Conservation (phyloP, 169 alveolate genomes). For the Perkinsus chesapeaki region DNA sequence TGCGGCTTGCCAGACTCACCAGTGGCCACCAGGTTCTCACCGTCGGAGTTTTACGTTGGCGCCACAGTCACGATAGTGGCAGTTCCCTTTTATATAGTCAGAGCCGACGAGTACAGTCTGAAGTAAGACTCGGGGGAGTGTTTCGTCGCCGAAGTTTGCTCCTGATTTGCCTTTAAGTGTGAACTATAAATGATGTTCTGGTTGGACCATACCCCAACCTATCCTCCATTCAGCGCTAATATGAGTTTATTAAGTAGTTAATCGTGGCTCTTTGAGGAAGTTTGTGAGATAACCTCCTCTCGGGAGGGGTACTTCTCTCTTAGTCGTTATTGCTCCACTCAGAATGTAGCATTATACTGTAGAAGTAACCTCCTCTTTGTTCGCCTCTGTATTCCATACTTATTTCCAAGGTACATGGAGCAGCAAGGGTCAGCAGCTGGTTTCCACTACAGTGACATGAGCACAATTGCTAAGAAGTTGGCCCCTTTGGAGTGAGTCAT, state of each 20-base stretch:
- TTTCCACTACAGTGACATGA: not conserved
- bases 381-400: not conserved
- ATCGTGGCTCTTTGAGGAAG: too few species aligned
- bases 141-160: too few species aligned
- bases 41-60: constrained; percentile 1
- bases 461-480: not conserved
- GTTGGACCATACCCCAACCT: too few species aligned
- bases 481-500: not conserved
- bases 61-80: not conserved
- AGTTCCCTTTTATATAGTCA: not conserved
- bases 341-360: too few species aligned
- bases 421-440: not conserved
- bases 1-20: not conserved
- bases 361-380: not conserved
- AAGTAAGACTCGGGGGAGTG: too few species aligned
- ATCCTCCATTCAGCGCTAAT: too few species aligned
- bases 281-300: too few species aligned
- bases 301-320: too few species aligned
- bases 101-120: constrained; percentile 13
- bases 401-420: not conserved
- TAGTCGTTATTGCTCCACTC: too few species aligned
- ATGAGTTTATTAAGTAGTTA: too few species aligned
- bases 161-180: too few species aligned
- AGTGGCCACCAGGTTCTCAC: not conserved
- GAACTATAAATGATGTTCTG: too few species aligned